Evolutionary conservation across 2,329 filamentous ascomycete species (phyloP).

Genomic region (Ampelomyces quisqualis): DNA sequence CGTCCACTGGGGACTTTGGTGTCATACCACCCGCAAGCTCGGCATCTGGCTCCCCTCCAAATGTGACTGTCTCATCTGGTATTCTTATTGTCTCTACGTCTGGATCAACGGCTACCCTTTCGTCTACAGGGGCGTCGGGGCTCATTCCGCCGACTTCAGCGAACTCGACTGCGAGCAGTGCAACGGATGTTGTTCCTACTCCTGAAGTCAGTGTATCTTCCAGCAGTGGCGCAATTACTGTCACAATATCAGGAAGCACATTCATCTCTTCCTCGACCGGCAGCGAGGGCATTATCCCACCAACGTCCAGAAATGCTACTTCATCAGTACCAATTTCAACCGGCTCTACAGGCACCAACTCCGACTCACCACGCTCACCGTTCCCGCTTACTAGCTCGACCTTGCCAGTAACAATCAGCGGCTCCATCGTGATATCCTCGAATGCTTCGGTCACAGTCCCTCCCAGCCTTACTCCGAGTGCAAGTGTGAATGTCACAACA

Average conservation of each 20-base stretch:
- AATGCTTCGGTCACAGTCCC: neutral
- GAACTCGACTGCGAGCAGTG: constrained; percentile 2
- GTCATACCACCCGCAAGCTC: constrained; percentile 10
- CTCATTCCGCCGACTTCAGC: constrained; percentile 8
- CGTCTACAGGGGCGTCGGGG: constrained; percentile 11
- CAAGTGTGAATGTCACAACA: neutral
- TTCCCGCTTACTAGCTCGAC: neutral
- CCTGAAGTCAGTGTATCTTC: neutral
- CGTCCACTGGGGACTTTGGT: constrained; percentile 8
- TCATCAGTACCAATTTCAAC: neutral
- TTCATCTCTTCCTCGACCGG: neutral
- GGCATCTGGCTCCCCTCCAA: neutral
- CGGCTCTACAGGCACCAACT: neutral
- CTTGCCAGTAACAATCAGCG: neutral
- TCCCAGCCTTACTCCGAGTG: constrained; percentile 1
- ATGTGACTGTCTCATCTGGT: constrained; percentile 4
- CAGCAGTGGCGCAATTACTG: neutral
- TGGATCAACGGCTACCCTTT: constrained; percentile 5
- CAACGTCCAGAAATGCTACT: constrained; percentile 3
- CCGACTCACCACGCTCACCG: neutral
- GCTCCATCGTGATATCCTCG: neutral
- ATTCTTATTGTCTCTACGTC: constrained; percentile 4
- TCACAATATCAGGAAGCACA: constrained; percentile 5
- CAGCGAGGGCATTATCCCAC: constrained; percentile 4
- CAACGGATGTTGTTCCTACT: neutral